A percentile compares a stretch with the other conserved stretches of the same genome.
Conservation (phyloP, 2,329 filamentous ascomycete species). For the Plenodomus tracheiphilus region DNA sequence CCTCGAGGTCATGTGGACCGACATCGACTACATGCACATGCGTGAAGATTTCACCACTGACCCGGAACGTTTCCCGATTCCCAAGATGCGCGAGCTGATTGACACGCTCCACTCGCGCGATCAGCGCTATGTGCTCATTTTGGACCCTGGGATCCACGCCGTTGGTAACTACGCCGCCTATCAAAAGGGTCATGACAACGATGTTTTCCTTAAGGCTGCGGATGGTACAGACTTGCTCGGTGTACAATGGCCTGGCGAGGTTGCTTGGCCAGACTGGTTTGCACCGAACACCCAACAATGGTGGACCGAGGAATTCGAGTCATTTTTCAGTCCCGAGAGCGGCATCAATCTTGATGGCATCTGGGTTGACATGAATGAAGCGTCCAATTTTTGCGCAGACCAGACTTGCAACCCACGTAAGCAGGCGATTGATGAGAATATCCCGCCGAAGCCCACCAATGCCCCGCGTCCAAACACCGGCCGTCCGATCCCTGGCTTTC, state of each 20-base stretch:
- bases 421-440: slow-evolving; percentile 46
- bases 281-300: slow-evolving; percentile 64
- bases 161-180: slow-evolving; percentile 60
- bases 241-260: slow-evolving; percentile 77
- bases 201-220: slow-evolving; percentile 55
- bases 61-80: slow-evolving; percentile 63
- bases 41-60: slow-evolving; percentile 68
- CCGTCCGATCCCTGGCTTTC: slow-evolving; percentile 69
- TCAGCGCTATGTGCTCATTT: slow-evolving; percentile 77
- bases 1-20: slow-evolving; percentile 73
- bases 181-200: slow-evolving; percentile 62
- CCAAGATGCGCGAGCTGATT: slow-evolving; percentile 67
- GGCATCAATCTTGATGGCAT: slow-evolving; percentile 77
- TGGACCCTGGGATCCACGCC: slow-evolving; percentile 64
- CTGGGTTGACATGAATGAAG: slow-evolving; percentile 57
- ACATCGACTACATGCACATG: slow-evolving; percentile 70
- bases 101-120: slow-evolving; percentile 66
- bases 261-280: slow-evolving; percentile 79
- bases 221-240: slow-evolving; percentile 63
- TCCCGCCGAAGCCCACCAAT: slow-evolving; percentile 59
- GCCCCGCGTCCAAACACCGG: slow-evolving; percentile 63
- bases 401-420: slow-evolving; percentile 52
- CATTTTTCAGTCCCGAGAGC: slow-evolving; percentile 64
- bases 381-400: slow-evolving; percentile 42
- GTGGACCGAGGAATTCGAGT: slow-evolving; percentile 70